These are phyloP conservation scores for Hymenotorrendiella dingleyae DNA, from an alignment of 2,329 filamentous ascomycete genomes.

Conservation along the genomic window DNA sequence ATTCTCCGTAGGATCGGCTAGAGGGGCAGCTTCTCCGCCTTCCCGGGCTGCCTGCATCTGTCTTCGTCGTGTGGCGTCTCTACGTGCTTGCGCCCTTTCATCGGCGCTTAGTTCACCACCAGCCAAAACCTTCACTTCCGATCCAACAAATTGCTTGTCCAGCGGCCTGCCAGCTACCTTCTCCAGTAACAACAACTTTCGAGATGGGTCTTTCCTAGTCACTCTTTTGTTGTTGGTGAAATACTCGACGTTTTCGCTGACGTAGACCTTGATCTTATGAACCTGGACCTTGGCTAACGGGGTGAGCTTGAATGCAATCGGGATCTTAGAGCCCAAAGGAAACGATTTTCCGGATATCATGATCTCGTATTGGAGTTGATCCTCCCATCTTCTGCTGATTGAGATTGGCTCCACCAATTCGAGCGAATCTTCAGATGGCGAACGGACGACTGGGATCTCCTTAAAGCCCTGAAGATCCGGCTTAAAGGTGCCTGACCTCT, in stretches of 20 bases:
- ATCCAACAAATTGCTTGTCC: slow-evolving; percentile 58
- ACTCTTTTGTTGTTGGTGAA: slow-evolving; percentile 63
- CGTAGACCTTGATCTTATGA: slow-evolving; percentile 66
- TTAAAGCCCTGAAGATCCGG: slow-evolving; percentile 61
- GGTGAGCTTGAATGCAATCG: slow-evolving; percentile 70
- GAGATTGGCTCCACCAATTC: slow-evolving; percentile 71
- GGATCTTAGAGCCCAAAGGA: slow-evolving; percentile 63
- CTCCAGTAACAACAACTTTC: slow-evolving; percentile 65
- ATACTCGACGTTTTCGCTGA: slow-evolving; percentile 69
- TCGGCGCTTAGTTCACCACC: slow-evolving; percentile 62
- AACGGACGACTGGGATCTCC: slow-evolving; percentile 62
- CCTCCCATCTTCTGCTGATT: slow-evolving; percentile 70
- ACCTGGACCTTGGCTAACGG: slow-evolving; percentile 69
- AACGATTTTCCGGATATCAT: slow-evolving; percentile 75
- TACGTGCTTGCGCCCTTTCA: slow-evolving; percentile 23
- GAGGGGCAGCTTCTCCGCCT: slow-evolving; percentile 37
- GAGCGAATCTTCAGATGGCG: slow-evolving; percentile 62
- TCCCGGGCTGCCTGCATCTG: slow-evolving; percentile 48
- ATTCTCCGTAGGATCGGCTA: slow-evolving; percentile 43
- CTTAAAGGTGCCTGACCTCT: slow-evolving; percentile 65
- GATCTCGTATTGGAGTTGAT: slow-evolving; percentile 71
- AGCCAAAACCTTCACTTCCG: slow-evolving; percentile 57
- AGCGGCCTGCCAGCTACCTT: slow-evolving; percentile 61
- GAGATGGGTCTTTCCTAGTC: slow-evolving; percentile 58
- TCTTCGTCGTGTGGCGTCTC: slow-evolving; percentile 29